Evolutionary conservation across 495 filamentous ascomycete species (phyloP).

Genomic region (Trichoderma gamsii): DNA sequence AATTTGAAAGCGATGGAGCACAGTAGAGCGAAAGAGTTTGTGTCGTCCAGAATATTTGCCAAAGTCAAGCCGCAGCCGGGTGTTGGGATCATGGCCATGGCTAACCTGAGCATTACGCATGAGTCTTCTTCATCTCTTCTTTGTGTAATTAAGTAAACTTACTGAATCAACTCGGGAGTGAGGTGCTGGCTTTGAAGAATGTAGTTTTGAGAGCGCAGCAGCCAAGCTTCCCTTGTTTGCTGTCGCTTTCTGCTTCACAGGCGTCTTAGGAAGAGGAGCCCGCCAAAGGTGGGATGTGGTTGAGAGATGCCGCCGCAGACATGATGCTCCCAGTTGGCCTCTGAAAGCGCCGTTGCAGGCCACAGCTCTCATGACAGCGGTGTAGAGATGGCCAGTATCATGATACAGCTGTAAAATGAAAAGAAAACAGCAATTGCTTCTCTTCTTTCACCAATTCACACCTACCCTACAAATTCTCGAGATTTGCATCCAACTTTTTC

Average conservation of each 20-base stretch:
- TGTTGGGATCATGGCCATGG: slow-evolving; percentile 13
- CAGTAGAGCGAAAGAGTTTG: background rate
- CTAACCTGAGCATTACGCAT: background rate
- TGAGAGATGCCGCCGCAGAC: slow-evolving; percentile 7
- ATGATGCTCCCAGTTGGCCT: slow-evolving; percentile 2
- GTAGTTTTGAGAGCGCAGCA: background rate
- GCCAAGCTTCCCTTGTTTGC: background rate
- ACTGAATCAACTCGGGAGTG: slow-evolving; percentile 7
- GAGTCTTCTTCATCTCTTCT: background rate
- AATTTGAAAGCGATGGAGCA: background rate
- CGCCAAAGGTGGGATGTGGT: background rate
- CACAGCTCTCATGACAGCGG: slow-evolving; percentile 7
- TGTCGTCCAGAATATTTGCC: slow-evolving; percentile 7
- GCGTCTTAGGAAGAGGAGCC: background rate
- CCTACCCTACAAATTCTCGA: background rate
- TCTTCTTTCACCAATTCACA: background rate
- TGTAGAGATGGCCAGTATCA: background rate
- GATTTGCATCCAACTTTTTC: background rate
- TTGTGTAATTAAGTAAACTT: background rate
- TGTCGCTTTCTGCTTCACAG: background rate
- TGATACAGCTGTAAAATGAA: background rate
- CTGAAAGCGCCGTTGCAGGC: slow-evolving; percentile 3
- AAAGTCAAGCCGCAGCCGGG: slow-evolving; percentile 2
- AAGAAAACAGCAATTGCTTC: background rate
- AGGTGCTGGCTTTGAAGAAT: background rate